Evolutionary conservation across 83 land plant species (phyloP).

Genomic region (Larix sibirica): DNA sequence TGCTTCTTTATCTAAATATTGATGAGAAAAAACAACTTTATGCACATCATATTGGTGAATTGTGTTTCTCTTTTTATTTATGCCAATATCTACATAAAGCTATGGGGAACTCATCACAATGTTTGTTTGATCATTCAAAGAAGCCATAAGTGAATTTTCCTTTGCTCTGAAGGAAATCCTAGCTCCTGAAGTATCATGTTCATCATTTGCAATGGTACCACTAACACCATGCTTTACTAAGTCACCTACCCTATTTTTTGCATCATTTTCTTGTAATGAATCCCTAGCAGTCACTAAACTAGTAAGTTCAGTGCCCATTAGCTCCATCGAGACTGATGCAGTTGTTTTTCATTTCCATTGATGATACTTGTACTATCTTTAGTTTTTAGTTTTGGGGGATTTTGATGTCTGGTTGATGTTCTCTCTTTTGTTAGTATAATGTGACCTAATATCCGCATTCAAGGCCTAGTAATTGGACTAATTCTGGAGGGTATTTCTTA

Average conservation of each 20-base stretch:
- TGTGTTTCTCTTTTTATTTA: not conserved
- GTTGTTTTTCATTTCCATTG: no score
- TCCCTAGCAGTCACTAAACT: no score
- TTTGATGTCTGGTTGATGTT: no score
- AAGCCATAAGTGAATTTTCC: not conserved
- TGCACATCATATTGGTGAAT: not conserved
- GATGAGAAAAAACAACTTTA: not conserved
- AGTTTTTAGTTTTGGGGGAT: no score
- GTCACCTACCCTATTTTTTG: not conserved
- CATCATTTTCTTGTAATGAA: not conserved
- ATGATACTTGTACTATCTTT: no score
- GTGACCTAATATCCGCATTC: no score
- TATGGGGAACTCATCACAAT: not conserved
- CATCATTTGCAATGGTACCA: not conserved
- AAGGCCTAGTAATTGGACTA: no score
- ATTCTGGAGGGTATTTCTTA: no score
- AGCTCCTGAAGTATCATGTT: not conserved
- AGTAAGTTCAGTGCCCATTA: no score
- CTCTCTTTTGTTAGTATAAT: no score
- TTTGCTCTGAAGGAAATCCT: not conserved
- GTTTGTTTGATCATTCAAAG: not conserved
- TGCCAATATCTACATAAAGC: not conserved
- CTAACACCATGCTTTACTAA: not conserved
- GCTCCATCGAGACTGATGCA: no score
- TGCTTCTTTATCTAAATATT: not conserved